Evolutionary conservation across 2,329 filamentous ascomycete genomes (phyloP).

Genomic region (Xylariaceae sp.): DNA sequence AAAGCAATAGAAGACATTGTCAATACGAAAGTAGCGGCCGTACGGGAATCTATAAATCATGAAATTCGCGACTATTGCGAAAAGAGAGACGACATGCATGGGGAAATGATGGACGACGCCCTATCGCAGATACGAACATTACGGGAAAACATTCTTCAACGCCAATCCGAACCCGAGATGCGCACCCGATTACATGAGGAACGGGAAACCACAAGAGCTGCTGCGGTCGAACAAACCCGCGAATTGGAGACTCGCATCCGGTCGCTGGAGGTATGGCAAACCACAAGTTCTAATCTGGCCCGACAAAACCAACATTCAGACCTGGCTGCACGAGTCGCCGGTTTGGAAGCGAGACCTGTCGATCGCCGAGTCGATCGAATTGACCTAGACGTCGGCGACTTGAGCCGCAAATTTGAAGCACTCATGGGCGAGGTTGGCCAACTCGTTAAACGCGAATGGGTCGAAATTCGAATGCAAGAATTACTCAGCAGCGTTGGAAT

Average conservation of each 20-base stretch:
- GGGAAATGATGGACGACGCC: constrained; percentile 18
- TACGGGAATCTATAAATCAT: constrained; percentile 1
- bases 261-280: constrained; percentile 14
- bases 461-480: constrained; percentile 18
- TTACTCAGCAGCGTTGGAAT: constrained; percentile 6
- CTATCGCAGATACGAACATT: background rate
- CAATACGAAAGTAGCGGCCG: constrained; percentile 1
- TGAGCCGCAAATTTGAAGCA: constrained; percentile 2
- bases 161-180: background rate
- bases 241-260: constrained; percentile 1
- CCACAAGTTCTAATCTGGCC: background rate
- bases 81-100: constrained; percentile 13
- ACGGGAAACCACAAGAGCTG: background rate
- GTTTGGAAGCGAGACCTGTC: constrained; percentile 3
- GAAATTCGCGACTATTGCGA: background rate
- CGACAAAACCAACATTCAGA: constrained; percentile 7
- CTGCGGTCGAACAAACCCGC: background rate
- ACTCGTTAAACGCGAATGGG: constrained; percentile 6
- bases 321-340: constrained; percentile 3
- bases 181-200: background rate
- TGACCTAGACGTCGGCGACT: background rate
- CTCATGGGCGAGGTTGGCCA: constrained; percentile 2
- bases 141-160: background rate
- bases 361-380: constrained; percentile 12
- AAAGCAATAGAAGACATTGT: constrained; percentile 3